Base-by-base conservation (phyloP, 305 asterid genomes). In the Fraxinus floribunda region DNA sequence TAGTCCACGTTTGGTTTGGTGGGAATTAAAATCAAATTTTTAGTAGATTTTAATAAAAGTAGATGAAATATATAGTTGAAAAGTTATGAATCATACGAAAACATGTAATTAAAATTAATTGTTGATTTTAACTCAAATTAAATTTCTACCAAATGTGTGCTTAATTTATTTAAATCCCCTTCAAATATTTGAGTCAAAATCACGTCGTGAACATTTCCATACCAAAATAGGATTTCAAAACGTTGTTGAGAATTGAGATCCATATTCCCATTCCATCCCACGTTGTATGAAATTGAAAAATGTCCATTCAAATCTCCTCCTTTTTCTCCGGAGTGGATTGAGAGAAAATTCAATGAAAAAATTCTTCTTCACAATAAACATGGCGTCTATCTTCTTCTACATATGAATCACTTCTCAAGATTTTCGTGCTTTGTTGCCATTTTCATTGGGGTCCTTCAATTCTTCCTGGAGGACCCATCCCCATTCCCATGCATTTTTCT, bases 381-480 rank as follows among this genome's bases (percentile, higher is more conserved):
- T 38, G 72, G 30, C 75, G 6, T 85, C 81, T 30, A 26, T 77
- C 82, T 78, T 83, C 83, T 78, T 82, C 85, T 84, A 89, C 89
- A 86, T 85, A 81, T 88, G 87, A 85, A 80, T 81, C 77, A 64
- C 81, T 79, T 84, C 85, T 81, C 80, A 73, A 34, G 76, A 72
- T 81, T 86, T 81, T 87, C 83, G 73, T 81, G 73, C 78, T 80
- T 83, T 72, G 81, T 79, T 81, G 71, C 81, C 88, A 78, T 75
- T 75, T 30, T 84, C 85, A 36, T 80, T 66, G 80, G 94, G 94
- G 92, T 89, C 94, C 94, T 90, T 90, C 93, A 82, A 4, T 70
- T 78, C 80, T 84, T 74, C 26, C 91, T 87, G 93, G 88, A 86
- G 91, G 93, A 82, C 91, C 91, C 92, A 24, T 79, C 44, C 41